phyloP scores from a whole-genome alignment of 2,329 filamentous ascomycete genomes.

The Neofusicoccum umdonicola region DNA sequence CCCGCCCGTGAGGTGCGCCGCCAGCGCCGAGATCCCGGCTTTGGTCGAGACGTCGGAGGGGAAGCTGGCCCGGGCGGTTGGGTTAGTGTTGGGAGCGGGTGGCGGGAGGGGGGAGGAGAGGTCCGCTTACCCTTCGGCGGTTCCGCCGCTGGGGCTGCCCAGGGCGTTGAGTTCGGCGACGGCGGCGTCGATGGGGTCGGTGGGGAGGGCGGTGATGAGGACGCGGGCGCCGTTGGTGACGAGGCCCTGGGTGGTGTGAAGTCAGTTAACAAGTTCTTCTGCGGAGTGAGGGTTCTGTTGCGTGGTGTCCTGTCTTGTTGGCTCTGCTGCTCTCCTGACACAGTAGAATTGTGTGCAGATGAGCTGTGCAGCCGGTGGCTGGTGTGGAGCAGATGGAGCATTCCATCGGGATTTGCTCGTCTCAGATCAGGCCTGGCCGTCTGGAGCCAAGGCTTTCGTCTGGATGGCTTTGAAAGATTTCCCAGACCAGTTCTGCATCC shows the following conservation, averaged over 20 bases:
- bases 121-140: background rate
- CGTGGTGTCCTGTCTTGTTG: too few species aligned
- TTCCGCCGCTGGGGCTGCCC: background rate
- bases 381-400: too few species aligned
- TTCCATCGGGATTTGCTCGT: too few species aligned
- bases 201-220: conserved; percentile 17
- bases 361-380: too few species aligned
- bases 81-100: background rate
- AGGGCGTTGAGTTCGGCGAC: background rate
- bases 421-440: too few species aligned
- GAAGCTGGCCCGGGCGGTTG: conserved; percentile 11
- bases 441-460: too few species aligned
- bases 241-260: conserved; percentile 2
- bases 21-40: conserved; percentile 38
- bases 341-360: too few species aligned
- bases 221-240: conserved; percentile 19
- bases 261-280: background rate
- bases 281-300: too few species aligned
- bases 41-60: conserved; percentile 45
- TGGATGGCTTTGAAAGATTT: too few species aligned
- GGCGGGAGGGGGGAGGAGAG: background rate
- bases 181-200: conserved; percentile 13
- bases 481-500: too few species aligned
- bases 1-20: conserved; percentile 29
- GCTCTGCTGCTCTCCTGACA: background rate